Evolutionary conservation across 2,329 filamentous ascomycete genomes (phyloP), one percentile per base, ranked within the genome.

Genomic region (Raffaelea deltoideospora): DNA sequence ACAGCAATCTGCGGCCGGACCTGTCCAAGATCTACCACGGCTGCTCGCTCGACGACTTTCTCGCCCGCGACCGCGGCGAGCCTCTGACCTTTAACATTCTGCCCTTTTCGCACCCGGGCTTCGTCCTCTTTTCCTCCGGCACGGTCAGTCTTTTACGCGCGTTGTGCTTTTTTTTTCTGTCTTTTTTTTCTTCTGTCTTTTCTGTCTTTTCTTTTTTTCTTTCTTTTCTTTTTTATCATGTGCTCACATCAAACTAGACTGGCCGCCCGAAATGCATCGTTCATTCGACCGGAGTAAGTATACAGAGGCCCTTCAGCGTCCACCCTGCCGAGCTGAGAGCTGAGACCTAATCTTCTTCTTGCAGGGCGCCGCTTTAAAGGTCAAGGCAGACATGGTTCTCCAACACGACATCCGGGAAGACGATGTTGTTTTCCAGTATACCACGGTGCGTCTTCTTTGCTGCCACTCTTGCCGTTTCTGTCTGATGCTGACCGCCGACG

Each of bases 401-500:
- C 37, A 40, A 17, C 37, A 42, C 18, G 40, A 42, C 35, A 33
- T 40, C 10, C 26, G 40, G 9, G n/a, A 14, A 3, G 29, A 21
- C 22, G 37, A 42, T 10, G 37, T 40, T 3, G 35, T 42, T 2
- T 40, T 42, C 18, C 41, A 42, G 24, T 40, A 42, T 24, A 42
- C 41, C 2, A 42, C 40, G 28, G 40, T 42, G 23, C 2, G 40
- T 39, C 17, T 13, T 13, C 5, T 23, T 22, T 14, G 10, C 13
- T 7, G 14, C 19, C 6, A 11, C 13, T 27, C 11, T 17, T 27
- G 13, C 24, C 13, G 17, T 5, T 11, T 3, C n/a, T 22, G 15
- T 22, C 35, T n/a, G 11, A 19, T 17, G 10, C 4, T 9, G 1
- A 15, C n/a, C 8, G 8, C 22, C 22, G n/a, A n/a, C n/a, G n/a